Evolutionary conservation across 164 flowering plant species (phyloP).

Genomic region (Chimonanthus praecox): DNA sequence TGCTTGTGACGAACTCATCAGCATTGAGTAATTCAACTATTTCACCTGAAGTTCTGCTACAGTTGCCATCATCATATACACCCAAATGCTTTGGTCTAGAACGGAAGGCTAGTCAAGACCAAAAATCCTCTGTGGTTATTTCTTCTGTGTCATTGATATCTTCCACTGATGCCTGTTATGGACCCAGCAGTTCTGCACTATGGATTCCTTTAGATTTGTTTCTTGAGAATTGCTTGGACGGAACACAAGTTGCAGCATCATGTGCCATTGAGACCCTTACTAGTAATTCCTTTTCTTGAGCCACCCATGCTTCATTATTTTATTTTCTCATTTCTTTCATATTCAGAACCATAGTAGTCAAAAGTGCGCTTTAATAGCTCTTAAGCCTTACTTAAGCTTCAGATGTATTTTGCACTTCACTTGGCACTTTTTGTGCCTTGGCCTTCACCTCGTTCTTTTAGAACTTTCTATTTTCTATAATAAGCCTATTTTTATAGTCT

Average conservation of each 20-base stretch:
- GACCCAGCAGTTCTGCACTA: constrained; percentile 50
- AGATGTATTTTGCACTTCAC: too few relatives aligned
- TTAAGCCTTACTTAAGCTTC: too few relatives aligned
- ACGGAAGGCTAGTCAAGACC: constrained; percentile 33
- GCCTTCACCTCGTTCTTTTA: too few relatives aligned
- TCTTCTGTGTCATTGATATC: constrained; percentile 44
- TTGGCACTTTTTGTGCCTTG: too few relatives aligned
- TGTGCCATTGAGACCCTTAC: constrained; percentile 78
- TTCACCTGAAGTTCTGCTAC: constrained; percentile 58
- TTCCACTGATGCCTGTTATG: constrained; percentile 50
- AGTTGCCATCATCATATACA: constrained; percentile 54
- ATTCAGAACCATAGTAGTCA: neutral
- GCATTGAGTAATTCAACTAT: constrained; percentile 53
- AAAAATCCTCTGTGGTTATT: constrained; percentile 41
- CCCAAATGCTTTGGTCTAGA: constrained; percentile 32
- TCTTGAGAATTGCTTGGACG: constrained; percentile 84
- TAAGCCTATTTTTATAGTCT: too few relatives aligned
- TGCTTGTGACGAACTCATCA: constrained; percentile 58
- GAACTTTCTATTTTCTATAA: too few relatives aligned
- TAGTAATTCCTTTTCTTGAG: constrained; percentile 32
- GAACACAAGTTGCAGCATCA: constrained; percentile 58
- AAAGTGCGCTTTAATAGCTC: neutral
- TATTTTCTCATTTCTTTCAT: neutral
- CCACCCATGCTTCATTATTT: neutral
- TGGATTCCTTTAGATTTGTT: constrained; percentile 93